Base-by-base conservation (phyloP, 495 filamentous ascomycete genomes). In the Rusavskia elegans region DNA sequence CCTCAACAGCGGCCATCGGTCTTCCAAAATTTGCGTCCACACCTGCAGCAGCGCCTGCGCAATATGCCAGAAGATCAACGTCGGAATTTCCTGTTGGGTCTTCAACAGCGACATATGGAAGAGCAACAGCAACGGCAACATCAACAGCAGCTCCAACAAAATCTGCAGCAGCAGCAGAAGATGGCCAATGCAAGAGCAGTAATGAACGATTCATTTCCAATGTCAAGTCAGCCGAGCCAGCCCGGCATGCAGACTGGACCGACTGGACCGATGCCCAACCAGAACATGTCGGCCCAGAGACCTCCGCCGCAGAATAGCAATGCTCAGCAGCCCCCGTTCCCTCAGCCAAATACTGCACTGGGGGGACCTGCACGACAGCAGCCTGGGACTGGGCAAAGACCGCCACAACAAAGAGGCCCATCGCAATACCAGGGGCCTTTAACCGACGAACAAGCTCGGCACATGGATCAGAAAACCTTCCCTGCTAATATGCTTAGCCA, bases 381-480 rank as follows among this genome's bases (percentile, higher is more conserved):
- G 50, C 17, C 50, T 13, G 27, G 21, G 4, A 13, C 35, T 23
- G 19, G 36, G 11, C 50, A 40, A 44, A 27, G 20, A 16, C 19
- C 11, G 21, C 16, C 50, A 27, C 38, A 42, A 45, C 39, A 44
- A 36, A 41, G n/a, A 27, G 38, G 40, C 16, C 35, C 50, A 29
- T 2, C 9, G 4, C 36, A 41, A 39, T 27, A 14, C 29, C 17
- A 45, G n/a, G 14, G 53, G 67, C 38, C 68, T 68, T 67, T 77
- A 64, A 73, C 63, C 16, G 59, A 63, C 0, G 67, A 72, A 0
- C 69, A 75, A 55, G 53, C 54, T 23, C 65, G 63, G 49, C 63
- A 71, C n/a, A 77, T 77, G 74, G 73, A 77, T 54, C 62, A 61
- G 16, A 23, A 66, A 3, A 50, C 55, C 16, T 74, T 72, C 48